phyloP scores from a whole-genome alignment of 2,329 filamentous ascomycete species.

The Didymella glomerata region DNA sequence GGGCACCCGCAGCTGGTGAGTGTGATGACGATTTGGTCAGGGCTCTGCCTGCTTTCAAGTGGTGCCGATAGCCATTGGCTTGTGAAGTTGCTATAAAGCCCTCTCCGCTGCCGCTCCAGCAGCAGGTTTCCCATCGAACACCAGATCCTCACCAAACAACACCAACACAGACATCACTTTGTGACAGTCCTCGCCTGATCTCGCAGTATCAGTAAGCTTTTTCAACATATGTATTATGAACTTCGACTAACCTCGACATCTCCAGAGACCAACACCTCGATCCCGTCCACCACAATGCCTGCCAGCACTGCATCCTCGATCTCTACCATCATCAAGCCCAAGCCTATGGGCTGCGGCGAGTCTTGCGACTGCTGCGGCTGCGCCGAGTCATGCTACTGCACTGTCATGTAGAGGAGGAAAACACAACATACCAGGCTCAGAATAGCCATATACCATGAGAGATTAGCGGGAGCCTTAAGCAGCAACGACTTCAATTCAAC shows the following conservation, averaged over 20 bases:
- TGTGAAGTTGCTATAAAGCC: conserved; percentile 1
- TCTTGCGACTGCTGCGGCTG: conserved; percentile 51
- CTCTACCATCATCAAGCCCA: conserved; percentile 50
- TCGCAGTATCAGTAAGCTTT: background rate
- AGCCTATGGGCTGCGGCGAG: conserved; percentile 49
- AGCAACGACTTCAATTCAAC: conserved; percentile 4
- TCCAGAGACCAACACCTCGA: background rate
- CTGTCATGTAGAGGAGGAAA: conserved; percentile 41
- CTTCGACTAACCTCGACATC: background rate
- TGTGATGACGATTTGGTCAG: conserved; percentile 1
- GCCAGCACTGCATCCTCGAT: conserved; percentile 45
- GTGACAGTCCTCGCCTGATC: background rate
- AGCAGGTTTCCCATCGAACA: background rate
- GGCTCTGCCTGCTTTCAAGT: background rate
- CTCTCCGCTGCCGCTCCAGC: background rate
- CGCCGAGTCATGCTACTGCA: conserved; percentile 50
- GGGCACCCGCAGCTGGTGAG: conserved; percentile 18
- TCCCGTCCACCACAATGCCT: conserved; percentile 39
- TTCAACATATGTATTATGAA: background rate
- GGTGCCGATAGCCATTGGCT: background rate
- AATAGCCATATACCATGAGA: background rate
- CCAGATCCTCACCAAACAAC: background rate
- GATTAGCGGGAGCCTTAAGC: background rate
- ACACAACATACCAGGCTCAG: background rate
- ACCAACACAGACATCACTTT: background rate